Percentiles rank a stretch among this genome's conserved stretches.
Evolutionary conservation across 2,329 filamentous ascomycete species (phyloP).

Genomic region (Periconia sp.): DNA sequence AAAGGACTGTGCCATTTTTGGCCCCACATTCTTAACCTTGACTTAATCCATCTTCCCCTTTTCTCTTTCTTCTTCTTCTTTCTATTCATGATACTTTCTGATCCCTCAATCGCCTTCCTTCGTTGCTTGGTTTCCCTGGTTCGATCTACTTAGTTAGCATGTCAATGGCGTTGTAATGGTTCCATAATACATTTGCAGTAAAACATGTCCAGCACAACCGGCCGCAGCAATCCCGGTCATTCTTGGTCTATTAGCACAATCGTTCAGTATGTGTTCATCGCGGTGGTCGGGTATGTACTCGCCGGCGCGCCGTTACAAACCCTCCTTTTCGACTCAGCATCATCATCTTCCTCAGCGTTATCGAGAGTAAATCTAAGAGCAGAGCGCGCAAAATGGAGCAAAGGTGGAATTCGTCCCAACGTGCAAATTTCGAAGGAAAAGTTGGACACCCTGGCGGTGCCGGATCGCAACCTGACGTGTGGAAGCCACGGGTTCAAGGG

Average conservation of each 20-base stretch:
- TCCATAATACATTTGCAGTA: too few relatives aligned
- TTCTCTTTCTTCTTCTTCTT: too few relatives aligned
- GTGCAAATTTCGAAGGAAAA: constrained; percentile 22
- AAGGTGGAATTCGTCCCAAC: background rate
- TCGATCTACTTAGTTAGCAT: too few relatives aligned
- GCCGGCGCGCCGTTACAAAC: constrained; percentile 37
- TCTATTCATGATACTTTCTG: too few relatives aligned
- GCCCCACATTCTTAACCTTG: too few relatives aligned
- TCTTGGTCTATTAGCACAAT: constrained; percentile 21
- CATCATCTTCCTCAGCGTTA: constrained; percentile 15
- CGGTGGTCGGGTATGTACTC: constrained; percentile 34
- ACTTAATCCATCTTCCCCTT: too few relatives aligned
- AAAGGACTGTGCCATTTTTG: too few relatives aligned
- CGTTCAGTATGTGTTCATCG: constrained; percentile 35
- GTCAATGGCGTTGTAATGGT: too few relatives aligned
- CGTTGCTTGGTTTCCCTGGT: too few relatives aligned
- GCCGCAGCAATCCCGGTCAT: too few relatives aligned
- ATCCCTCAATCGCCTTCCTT: too few relatives aligned
- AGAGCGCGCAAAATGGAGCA: background rate
- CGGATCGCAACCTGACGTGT: constrained; percentile 43
- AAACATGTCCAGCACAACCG: too few relatives aligned
- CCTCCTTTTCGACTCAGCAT: constrained; percentile 13
- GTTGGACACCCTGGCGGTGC: constrained; percentile 43
- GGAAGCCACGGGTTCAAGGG: constrained; percentile 38
- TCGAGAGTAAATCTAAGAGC: background rate